phyloP scores from a whole-genome alignment of 2,329 filamentous ascomycete genomes.

The Stagonosporopsis vannaccii region DNA sequence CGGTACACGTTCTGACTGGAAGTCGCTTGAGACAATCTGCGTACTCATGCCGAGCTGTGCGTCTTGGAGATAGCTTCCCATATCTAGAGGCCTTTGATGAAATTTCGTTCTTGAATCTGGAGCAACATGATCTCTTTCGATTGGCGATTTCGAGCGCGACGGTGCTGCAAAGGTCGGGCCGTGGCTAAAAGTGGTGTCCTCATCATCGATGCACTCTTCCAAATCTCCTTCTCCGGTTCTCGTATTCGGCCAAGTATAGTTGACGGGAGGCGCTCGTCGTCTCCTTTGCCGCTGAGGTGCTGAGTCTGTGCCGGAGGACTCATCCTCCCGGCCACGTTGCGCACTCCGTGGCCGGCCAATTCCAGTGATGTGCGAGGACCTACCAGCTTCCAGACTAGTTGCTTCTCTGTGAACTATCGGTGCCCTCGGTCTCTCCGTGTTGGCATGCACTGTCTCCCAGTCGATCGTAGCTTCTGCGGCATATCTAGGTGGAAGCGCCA shows the following conservation, averaged over 20 bases:
- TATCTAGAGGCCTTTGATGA: slow-evolving; percentile 26
- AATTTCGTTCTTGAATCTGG: slow-evolving; percentile 23
- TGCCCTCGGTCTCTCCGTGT: not conserved
- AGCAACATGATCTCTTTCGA: slow-evolving; percentile 17
- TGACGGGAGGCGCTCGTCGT: slow-evolving; percentile 32
- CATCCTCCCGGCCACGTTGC: slow-evolving; percentile 10
- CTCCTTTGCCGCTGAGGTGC: slow-evolving; percentile 24
- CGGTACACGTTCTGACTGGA: slow-evolving; percentile 20
- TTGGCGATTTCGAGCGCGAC: slow-evolving; percentile 21
- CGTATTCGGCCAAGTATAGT: slow-evolving; percentile 39
- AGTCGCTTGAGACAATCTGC: not conserved
- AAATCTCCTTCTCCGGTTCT: slow-evolving; percentile 6
- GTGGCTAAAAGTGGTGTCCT: not conserved
- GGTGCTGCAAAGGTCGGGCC: not conserved
- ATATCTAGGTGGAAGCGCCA: slow-evolving; percentile 36
- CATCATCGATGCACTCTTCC: slow-evolving; percentile 12
- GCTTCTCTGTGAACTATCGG: not conserved
- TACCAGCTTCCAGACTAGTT: not conserved
- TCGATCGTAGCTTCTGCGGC: slow-evolving; percentile 35
- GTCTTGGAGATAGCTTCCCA: slow-evolving; percentile 31
- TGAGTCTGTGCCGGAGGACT: slow-evolving; percentile 32
- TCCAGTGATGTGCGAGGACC: not conserved
- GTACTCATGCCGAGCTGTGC: slow-evolving; percentile 28
- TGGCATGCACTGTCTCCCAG: slow-evolving; percentile 28
- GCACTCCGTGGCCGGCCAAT: not conserved